phyloP scores from a whole-genome alignment of 2,329 filamentous ascomycete species.

The Aspergillus arachidicola region DNA sequence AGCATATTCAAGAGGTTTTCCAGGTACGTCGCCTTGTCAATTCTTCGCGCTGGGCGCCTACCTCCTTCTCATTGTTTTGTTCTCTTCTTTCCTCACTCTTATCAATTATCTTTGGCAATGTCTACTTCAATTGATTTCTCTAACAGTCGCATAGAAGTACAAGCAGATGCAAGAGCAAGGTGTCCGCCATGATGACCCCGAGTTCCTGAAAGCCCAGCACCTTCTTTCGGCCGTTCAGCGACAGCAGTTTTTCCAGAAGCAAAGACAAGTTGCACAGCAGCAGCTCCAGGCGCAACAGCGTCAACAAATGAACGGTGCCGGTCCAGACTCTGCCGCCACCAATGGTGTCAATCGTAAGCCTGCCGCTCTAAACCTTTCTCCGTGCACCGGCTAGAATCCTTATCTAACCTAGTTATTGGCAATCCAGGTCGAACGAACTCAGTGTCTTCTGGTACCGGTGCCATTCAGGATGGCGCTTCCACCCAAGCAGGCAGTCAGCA shows the following conservation, averaged over 20 bases:
- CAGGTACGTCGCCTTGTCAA: slow-evolving; percentile 39
- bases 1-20: slow-evolving; percentile 75
- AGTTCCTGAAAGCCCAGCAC: slow-evolving; percentile 79
- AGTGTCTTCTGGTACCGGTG: slow-evolving; percentile 34
- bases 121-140: slow-evolving; percentile 13
- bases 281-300: slow-evolving; percentile 43
- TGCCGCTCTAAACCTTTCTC: background rate
- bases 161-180: slow-evolving; percentile 86
- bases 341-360: slow-evolving; percentile 49
- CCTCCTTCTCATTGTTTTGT: background rate
- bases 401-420: slow-evolving; percentile 1
- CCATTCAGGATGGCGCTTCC: slow-evolving; percentile 25
- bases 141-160: slow-evolving; percentile 68
- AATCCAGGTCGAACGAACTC: slow-evolving; percentile 39
- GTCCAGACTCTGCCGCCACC: slow-evolving; percentile 29
- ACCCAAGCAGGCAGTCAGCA: slow-evolving; percentile 24
- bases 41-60: background rate
- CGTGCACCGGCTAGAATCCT: background rate
- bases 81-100: background rate
- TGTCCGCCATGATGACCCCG: slow-evolving; percentile 78
- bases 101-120: background rate
- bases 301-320: slow-evolving; percentile 48
- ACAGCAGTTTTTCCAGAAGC: slow-evolving; percentile 61
- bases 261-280: slow-evolving; percentile 49
- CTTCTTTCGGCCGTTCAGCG: slow-evolving; percentile 73